Percentiles rank a stretch among this genome's conserved stretches.
Evolutionary conservation across 1,284 basidiomycete genomes (phyloP).

Genomic region (Athelia psychrophila): DNA sequence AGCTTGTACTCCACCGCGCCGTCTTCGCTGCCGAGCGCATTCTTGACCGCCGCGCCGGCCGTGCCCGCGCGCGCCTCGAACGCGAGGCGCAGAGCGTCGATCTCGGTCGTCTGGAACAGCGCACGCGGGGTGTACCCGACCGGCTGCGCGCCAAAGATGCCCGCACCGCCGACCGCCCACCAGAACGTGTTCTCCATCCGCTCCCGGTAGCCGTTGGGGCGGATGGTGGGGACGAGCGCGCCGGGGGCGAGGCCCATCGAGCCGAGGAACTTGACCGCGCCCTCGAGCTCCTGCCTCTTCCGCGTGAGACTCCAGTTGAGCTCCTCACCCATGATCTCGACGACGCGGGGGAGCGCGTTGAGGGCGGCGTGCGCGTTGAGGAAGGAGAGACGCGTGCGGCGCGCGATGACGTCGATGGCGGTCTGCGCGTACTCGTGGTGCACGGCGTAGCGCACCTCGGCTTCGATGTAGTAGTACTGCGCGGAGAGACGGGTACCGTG

Average conservation of each 20-base stretch:
- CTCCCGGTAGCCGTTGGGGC: slow-evolving; percentile 33
- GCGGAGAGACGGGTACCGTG: slow-evolving; percentile 78
- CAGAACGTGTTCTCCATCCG: slow-evolving; percentile 29
- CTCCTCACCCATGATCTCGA: slow-evolving; percentile 91
- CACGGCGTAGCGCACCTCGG: slow-evolving; percentile 90
- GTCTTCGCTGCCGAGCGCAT: too few relatives aligned
- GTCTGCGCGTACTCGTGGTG: slow-evolving; percentile 91
- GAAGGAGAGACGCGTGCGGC: slow-evolving; percentile 90
- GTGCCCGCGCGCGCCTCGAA: slow-evolving; percentile 45
- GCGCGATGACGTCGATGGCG: slow-evolving; percentile 89
- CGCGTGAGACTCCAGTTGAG: slow-evolving; percentile 71
- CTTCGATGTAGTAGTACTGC: slow-evolving; percentile 90
- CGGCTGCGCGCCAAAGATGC: slow-evolving; percentile 13
- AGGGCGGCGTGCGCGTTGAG: slow-evolving; percentile 89
- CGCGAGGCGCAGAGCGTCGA: slow-evolving; percentile 54
- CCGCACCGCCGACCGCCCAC: slow-evolving; percentile 13
- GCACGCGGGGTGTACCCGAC: slow-evolving; percentile 48
- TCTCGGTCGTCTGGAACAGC: slow-evolving; percentile 69
- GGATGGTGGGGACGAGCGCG: slow-evolving; percentile 23
- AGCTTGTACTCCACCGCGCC: slow-evolving; percentile 21
- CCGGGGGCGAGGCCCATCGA: slow-evolving; percentile 73
- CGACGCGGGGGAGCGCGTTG: slow-evolving; percentile 81
- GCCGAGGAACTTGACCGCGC: slow-evolving; percentile 63
- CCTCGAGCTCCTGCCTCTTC: slow-evolving; percentile 58
- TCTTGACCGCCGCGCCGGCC: too few relatives aligned